Conservation (phyloP, 1,139 yeast species). For the Diutina rugosa region DNA sequence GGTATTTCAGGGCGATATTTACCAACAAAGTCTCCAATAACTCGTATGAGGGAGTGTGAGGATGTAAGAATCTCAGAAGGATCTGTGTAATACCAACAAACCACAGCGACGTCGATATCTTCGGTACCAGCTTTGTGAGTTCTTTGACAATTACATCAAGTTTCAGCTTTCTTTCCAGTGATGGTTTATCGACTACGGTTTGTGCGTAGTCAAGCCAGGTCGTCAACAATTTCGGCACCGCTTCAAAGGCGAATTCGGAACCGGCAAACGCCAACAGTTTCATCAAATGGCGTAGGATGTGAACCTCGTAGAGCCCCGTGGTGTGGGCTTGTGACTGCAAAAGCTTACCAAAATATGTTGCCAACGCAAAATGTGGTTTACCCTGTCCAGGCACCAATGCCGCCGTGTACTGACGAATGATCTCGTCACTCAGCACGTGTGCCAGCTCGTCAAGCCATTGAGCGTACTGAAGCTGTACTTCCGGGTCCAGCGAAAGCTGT, state of each 20-base stretch:
- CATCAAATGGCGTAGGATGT: conserved; percentile 52
- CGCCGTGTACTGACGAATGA: conserved; percentile 54
- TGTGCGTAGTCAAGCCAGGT: conserved; percentile 84
- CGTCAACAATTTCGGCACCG: conserved; percentile 79
- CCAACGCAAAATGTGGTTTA: conserved; percentile 69
- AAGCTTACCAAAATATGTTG: conserved; percentile 66
- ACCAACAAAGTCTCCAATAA: background rate
- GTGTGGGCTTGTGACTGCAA: conserved; percentile 43
- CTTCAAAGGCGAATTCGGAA: conserved; percentile 62
- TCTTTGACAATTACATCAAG: background rate
- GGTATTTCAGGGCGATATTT: conserved; percentile 27
- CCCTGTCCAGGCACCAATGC: conserved; percentile 43
- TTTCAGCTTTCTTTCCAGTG: conserved; percentile 17
- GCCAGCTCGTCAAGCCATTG: conserved; percentile 85
- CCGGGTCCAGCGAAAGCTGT: conserved; percentile 14
- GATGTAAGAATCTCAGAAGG: conserved; percentile 64
- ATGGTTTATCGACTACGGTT: conserved; percentile 12
- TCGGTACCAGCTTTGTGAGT: background rate
- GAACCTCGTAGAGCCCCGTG: conserved; percentile 55
- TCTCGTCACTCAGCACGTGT: conserved; percentile 66
- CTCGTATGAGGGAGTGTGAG: conserved; percentile 33
- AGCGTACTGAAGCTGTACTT: conserved; percentile 51
- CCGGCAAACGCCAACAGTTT: conserved; percentile 54
- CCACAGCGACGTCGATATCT: conserved; percentile 56
- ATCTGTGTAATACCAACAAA: conserved; percentile 81